phyloP scores from a whole-genome alignment of 2,329 filamentous ascomycete species.

The Apiospora pterosperma region DNA sequence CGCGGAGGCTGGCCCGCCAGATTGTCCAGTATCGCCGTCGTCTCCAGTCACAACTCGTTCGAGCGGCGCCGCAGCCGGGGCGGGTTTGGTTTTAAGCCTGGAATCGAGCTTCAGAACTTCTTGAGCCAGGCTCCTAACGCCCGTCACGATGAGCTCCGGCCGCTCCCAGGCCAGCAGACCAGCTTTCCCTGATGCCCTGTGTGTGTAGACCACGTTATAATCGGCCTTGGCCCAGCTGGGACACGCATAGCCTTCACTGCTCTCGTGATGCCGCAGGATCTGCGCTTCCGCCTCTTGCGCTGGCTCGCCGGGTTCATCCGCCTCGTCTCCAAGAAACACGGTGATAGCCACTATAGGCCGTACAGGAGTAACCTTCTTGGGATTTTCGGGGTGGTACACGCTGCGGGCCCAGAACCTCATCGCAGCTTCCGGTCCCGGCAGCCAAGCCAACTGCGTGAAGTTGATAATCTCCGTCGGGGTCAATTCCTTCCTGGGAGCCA shows the following conservation, averaged over 20 bases:
- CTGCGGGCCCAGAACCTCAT: slow-evolving; percentile 54
- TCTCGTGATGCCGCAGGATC: slow-evolving; percentile 13
- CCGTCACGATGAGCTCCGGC: slow-evolving; percentile 41
- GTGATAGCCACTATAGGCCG: slow-evolving; percentile 41
- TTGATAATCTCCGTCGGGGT: slow-evolving; percentile 54
- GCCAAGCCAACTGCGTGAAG: slow-evolving; percentile 60
- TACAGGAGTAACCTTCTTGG: slow-evolving; percentile 15
- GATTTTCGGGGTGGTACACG: slow-evolving; percentile 29
- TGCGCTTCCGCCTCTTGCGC: slow-evolving; percentile 13
- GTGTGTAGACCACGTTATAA: slow-evolving; percentile 40
- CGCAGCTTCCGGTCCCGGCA: slow-evolving; percentile 61
- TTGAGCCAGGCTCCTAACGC: slow-evolving; percentile 37
- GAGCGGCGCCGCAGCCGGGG: slow-evolving; percentile 25
- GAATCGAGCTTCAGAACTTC: slow-evolving; percentile 34
- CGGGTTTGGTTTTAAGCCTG: slow-evolving; percentile 28
- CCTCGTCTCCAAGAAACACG: slow-evolving; percentile 39
- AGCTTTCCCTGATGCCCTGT: slow-evolving; percentile 35
- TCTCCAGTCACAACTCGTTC: slow-evolving; percentile 27
- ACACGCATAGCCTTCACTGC: slow-evolving; percentile 35
- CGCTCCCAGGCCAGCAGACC: slow-evolving; percentile 47
- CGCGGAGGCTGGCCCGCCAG: slow-evolving; percentile 6
- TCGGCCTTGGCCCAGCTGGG: slow-evolving; percentile 44
- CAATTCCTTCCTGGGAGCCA: slow-evolving; percentile 38
- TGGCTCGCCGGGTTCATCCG: not conserved
- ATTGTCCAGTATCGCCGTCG: not conserved